phyloP scores from a whole-genome alignment of 2,329 filamentous ascomycete genomes.

The Calonectria pseudoreteaudii region DNA sequence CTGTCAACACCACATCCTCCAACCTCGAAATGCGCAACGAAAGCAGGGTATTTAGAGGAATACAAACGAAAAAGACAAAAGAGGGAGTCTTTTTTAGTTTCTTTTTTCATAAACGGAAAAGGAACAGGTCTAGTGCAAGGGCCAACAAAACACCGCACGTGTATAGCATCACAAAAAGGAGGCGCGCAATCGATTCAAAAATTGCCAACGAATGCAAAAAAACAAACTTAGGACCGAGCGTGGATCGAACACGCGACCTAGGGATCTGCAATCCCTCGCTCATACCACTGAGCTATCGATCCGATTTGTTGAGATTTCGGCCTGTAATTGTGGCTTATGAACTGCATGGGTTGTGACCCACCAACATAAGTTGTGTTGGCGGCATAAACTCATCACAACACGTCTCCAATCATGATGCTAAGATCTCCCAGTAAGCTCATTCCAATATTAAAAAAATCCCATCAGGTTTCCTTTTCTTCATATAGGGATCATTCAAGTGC shows the following conservation, averaged over 20 bases:
- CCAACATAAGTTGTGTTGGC: background rate
- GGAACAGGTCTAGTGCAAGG: background rate
- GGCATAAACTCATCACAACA: background rate
- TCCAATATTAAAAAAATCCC: background rate
- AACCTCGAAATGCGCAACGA: background rate
- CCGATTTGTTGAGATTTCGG: constrained; percentile 4
- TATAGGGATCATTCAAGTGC: background rate
- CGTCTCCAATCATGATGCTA: background rate
- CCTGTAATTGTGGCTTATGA: background rate
- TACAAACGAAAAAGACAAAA: background rate
- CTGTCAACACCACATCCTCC: background rate
- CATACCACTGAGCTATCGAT: constrained; percentile 25
- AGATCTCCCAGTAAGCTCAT: background rate
- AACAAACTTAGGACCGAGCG: constrained; percentile 14
- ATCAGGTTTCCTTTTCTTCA: background rate
- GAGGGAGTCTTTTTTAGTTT: too few relatives aligned
- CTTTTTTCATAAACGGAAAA: background rate
- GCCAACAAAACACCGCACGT: background rate
- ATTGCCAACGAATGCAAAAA: background rate
- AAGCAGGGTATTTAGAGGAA: background rate
- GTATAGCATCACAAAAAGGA: background rate
- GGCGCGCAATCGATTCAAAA: background rate
- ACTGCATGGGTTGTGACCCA: background rate
- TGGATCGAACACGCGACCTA: constrained; percentile 25
- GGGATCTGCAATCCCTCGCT: constrained; percentile 24